These are phyloP conservation scores for Mucor racemosus DNA, from an alignment of 371 early-diverging fungal species.

Conservation along the genomic window DNA sequence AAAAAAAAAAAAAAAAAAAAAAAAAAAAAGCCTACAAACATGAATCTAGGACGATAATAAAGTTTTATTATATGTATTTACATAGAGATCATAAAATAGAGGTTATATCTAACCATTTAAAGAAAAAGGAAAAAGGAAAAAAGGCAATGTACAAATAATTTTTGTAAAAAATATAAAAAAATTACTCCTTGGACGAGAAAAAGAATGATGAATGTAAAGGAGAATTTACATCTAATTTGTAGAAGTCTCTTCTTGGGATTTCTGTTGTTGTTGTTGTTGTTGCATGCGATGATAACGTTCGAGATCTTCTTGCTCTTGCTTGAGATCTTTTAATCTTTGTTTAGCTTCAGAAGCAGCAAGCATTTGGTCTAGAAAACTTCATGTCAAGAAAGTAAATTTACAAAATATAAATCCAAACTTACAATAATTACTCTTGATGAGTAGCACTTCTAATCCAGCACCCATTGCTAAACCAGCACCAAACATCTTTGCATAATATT, in stretches of 20 bases:
- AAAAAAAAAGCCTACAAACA: no score
- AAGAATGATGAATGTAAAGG: no score
- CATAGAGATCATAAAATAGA: no score
- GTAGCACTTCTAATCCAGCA: slow-evolving; percentile 44
- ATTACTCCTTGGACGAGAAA: background rate
- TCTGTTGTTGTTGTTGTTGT: background rate
- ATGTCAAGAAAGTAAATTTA: background rate
- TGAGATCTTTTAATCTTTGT: slow-evolving; percentile 35
- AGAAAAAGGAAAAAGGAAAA: no score
- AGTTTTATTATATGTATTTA: no score
- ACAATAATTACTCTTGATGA: slow-evolving; percentile 57
- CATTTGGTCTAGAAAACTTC: slow-evolving; percentile 43
- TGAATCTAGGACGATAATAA: no score
- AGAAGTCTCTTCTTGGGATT: background rate
- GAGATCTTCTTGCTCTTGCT: slow-evolving; percentile 43
- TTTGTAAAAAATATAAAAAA: background rate
- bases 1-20: background rate
- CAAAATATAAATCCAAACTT: slow-evolving; percentile 13
- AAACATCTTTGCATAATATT: slow-evolving; percentile 49
- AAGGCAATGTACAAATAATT: no score
- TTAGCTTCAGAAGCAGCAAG: slow-evolving; percentile 57
- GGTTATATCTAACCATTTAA: no score
- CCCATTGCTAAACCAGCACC: slow-evolving; percentile 43
- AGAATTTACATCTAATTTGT: no score
- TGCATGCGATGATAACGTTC: slow-evolving; percentile 40